These are phyloP conservation scores for Aulographum hederae DNA, from an alignment of 2,329 filamentous ascomycete species.

Conservation along the genomic window DNA sequence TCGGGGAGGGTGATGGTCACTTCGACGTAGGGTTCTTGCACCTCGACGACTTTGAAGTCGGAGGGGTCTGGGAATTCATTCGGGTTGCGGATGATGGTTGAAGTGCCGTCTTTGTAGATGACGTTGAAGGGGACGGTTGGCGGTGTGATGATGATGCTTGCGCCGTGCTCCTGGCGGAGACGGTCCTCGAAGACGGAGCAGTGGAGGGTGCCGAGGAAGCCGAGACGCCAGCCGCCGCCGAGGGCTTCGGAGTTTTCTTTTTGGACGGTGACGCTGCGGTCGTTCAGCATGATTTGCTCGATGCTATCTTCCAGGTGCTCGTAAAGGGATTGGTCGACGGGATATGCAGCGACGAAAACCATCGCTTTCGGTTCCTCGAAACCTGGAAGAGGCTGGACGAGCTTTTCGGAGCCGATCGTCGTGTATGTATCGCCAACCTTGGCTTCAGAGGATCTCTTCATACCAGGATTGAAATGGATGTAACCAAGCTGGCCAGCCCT, in stretches of 20 bases:
- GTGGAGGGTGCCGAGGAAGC: constrained; percentile 90
- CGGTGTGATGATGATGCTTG: constrained; percentile 90
- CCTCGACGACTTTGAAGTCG: constrained; percentile 36
- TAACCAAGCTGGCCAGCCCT: constrained; percentile 93
- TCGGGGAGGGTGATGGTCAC: constrained; percentile 83
- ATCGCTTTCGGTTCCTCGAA: constrained; percentile 97
- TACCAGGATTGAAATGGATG: constrained; percentile 91
- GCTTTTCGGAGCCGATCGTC: constrained; percentile 53
- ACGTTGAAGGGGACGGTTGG: constrained; percentile 88
- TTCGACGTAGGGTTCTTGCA: constrained; percentile 58
- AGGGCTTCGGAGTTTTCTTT: constrained; percentile 91
- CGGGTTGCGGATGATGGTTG: constrained; percentile 68
- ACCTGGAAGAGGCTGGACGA: constrained; percentile 67
- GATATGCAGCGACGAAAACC: constrained; percentile 96
- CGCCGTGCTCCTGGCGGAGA: constrained; percentile 80
- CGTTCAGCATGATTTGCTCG: constrained; percentile 81
- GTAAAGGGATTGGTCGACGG: constrained; percentile 78
- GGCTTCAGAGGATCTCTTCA: constrained; percentile 92
- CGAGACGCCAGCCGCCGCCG: constrained; percentile 82
- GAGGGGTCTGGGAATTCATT: constrained; percentile 75
- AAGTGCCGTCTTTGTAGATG: constrained; percentile 56
- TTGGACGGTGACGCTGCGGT: constrained; percentile 80
- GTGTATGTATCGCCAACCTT: constrained; percentile 95
- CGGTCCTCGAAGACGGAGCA: constrained; percentile 99
- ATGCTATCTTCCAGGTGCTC: constrained; percentile 83